phyloP scores from a whole-genome alignment of 768 basidiomycete species.

The Amanita phalloides region DNA sequence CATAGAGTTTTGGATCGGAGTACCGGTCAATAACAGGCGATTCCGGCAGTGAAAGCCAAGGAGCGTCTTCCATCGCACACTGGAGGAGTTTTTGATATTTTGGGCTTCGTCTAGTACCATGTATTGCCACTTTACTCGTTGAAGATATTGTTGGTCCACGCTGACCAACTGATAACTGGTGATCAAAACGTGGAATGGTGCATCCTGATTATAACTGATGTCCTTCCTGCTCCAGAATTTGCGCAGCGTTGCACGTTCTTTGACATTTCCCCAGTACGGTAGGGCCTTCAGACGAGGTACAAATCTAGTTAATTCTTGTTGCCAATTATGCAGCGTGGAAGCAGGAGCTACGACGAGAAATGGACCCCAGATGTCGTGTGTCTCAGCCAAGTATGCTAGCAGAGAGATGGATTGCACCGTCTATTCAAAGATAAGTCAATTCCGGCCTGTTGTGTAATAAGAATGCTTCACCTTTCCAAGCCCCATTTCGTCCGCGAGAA shows the following conservation, averaged over 20 bases:
- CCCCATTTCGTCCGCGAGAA: constrained; percentile 99
- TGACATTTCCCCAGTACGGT: constrained; percentile 97
- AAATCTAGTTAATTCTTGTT: constrained; percentile 94
- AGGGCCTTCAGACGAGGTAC: constrained; percentile 89
- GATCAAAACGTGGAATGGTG: constrained; percentile 93
- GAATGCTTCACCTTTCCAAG: constrained; percentile 56
- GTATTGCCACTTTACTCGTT: constrained; percentile 97
- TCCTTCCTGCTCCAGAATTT: constrained; percentile 99
- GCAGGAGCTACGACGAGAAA: constrained; percentile 97
- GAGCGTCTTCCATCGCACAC: constrained; percentile 94
- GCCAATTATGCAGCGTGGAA: constrained; percentile 98
- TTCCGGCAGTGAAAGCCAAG: constrained; percentile 95
- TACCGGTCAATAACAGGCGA: constrained; percentile 88
- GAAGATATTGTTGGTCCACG: constrained; percentile 96
- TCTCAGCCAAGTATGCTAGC: constrained; percentile 91
- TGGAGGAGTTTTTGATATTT: constrained; percentile 97
- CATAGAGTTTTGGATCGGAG: constrained; percentile 99
- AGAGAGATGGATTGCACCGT: constrained; percentile 98
- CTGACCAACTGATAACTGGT: constrained; percentile 96
- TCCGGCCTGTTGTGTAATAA: constrained; percentile 3
- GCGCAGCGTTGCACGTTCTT: constrained; percentile 87
- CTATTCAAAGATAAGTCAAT: constrained; percentile 21
- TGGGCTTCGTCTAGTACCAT: constrained; percentile 99
- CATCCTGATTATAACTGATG: constrained; percentile 89
- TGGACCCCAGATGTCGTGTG: constrained; percentile 98